Conservation (phyloP, 2,329 filamentous ascomycete species). For the Clonostachys rosea region DNA sequence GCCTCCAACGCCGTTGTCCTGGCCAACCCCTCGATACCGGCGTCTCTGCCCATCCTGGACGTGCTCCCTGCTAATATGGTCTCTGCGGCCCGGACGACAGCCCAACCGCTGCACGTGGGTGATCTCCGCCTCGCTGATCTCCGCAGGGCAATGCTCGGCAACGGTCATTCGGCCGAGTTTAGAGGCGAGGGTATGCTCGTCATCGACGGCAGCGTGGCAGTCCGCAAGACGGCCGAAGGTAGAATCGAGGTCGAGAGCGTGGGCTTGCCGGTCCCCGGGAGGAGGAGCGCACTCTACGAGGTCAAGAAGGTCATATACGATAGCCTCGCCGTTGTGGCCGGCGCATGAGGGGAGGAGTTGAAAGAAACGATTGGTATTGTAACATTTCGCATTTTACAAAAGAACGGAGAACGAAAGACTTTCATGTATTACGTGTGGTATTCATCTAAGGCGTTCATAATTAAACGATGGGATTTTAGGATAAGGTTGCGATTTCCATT, state of each 20-base stretch:
- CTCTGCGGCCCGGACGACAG: slow-evolving; percentile 56
- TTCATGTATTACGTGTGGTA: background rate
- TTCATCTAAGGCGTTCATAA: background rate
- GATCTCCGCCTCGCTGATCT: slow-evolving; percentile 87
- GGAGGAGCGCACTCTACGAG: slow-evolving; percentile 70
- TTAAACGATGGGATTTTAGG: too few species aligned
- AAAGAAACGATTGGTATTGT: background rate
- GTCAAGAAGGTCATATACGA: slow-evolving; percentile 92
- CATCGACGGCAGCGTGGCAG: slow-evolving; percentile 82
- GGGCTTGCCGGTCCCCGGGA: slow-evolving; percentile 34
- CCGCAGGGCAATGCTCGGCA: slow-evolving; percentile 73
- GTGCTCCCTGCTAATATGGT: slow-evolving; percentile 3
- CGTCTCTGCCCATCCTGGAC: background rate
- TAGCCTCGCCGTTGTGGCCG: slow-evolving; percentile 84
- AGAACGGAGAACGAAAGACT: too few species aligned
- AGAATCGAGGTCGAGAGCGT: slow-evolving; percentile 83
- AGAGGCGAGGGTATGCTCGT: slow-evolving; percentile 88
- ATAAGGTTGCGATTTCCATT: too few species aligned
- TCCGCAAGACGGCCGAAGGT: slow-evolving; percentile 83
- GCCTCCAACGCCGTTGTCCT: slow-evolving; percentile 14
- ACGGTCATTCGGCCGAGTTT: slow-evolving; percentile 87
- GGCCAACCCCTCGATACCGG: slow-evolving; percentile 6
- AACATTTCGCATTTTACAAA: too few species aligned
- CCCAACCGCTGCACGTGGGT: slow-evolving; percentile 89
- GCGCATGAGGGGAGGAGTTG: slow-evolving; percentile 17